These are phyloP conservation scores for Fraxinus platypoda DNA, from an alignment of 305 asterid species.

Conservation along the genomic window DNA sequence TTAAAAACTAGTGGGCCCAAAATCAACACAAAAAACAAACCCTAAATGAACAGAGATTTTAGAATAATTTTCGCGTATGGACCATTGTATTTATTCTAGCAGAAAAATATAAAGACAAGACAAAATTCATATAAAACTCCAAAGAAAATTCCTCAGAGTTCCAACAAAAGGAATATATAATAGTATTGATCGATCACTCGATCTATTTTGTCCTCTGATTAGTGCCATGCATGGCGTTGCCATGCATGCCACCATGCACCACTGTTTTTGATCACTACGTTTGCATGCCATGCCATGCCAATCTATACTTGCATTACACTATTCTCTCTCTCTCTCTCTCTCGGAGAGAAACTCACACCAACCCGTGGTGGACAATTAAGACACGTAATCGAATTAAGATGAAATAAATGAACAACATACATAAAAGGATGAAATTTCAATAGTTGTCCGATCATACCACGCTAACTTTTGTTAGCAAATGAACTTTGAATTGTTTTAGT, in stretches of 20 bases:
- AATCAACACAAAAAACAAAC: background rate
- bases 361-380: background rate
- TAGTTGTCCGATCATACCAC: background rate
- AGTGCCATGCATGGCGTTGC: conserved; percentile 21
- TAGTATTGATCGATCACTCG: background rate
- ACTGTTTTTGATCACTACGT: conserved; percentile 27
- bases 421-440: background rate
- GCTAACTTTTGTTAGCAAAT: background rate
- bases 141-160: background rate
- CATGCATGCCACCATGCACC: conserved; percentile 32
- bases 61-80: background rate
- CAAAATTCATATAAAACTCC: background rate
- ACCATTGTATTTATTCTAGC: background rate
- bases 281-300: conserved; percentile 35
- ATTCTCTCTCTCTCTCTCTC: background rate
- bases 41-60: background rate
- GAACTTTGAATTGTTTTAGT: background rate
- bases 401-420: background rate
- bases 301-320: conserved; percentile 15
- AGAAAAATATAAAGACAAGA: background rate
- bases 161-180: background rate
- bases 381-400: background rate
- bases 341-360: background rate
- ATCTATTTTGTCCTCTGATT: background rate
- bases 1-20: background rate